Evolutionary conservation across 768 basidiomycete species (phyloP).

Genomic region (Leccinum aurantiacum): DNA sequence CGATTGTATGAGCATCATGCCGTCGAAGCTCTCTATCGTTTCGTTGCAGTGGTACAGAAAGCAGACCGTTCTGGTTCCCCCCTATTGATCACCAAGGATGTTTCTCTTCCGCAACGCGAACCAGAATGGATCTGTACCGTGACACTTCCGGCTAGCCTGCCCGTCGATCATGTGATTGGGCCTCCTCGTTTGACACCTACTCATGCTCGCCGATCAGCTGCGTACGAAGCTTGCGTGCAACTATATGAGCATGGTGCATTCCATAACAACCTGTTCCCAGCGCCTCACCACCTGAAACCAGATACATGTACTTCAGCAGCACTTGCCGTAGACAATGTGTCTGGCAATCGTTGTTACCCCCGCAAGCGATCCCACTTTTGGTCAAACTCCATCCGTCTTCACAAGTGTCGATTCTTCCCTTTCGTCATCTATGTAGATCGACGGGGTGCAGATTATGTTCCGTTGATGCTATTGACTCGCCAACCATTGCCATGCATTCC

Average conservation of each 20-base stretch:
- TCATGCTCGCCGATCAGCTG: constrained; percentile 59
- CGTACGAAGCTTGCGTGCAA: constrained; percentile 52
- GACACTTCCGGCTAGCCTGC: constrained; percentile 44
- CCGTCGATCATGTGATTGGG: constrained; percentile 44
- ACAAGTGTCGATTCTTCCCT: constrained; percentile 25
- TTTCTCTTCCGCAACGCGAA: constrained; percentile 18
- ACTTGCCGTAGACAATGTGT: constrained; percentile 27
- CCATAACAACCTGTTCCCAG: constrained; percentile 47
- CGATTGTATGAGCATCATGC: constrained; percentile 62
- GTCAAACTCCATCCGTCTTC: constrained; percentile 41
- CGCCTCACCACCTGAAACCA: constrained; percentile 4
- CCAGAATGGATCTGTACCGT: constrained; percentile 48
- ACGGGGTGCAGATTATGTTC: constrained; percentile 42
- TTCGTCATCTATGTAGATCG: constrained; percentile 43
- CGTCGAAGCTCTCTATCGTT: constrained; percentile 53
- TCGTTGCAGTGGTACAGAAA: constrained; percentile 34
- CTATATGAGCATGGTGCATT: constrained; percentile 52
- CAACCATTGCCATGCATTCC: constrained; percentile 60
- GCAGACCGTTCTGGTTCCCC: constrained; percentile 8
- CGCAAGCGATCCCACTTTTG: constrained; percentile 69
- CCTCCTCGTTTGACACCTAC: constrained; percentile 44
- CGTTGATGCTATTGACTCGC: constrained; percentile 66
- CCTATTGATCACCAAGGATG: constrained; percentile 27
- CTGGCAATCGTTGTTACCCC: constrained; percentile 54
- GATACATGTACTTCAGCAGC: constrained; percentile 1